A percentile compares a stretch with the other conserved stretches of the same genome.
Evolutionary conservation across 805 yeast species (phyloP).

Genomic region (Starmerella kuoi): DNA sequence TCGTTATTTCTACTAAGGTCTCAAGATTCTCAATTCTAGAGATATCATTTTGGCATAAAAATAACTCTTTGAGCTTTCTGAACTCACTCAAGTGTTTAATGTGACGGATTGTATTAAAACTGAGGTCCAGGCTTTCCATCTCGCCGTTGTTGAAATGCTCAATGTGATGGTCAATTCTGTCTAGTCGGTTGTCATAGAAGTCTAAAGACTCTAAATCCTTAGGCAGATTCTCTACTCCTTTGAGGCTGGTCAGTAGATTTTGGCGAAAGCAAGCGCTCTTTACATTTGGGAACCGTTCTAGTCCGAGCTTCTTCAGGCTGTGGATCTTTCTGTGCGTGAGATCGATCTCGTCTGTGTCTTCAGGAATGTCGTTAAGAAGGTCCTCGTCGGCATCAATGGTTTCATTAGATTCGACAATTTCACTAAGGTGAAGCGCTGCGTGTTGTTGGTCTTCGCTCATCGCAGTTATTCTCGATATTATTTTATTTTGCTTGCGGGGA

Average conservation of each 20-base stretch:
- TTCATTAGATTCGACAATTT: slow-evolving; percentile 26
- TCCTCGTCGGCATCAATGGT: slow-evolving; percentile 48
- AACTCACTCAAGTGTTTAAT: slow-evolving; percentile 65
- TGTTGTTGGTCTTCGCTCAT: slow-evolving; percentile 3
- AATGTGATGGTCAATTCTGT: slow-evolving; percentile 59
- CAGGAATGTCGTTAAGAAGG: slow-evolving; percentile 36
- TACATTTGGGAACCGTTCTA: slow-evolving; percentile 39
- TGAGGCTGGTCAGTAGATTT: slow-evolving; percentile 63
- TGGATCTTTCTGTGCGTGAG: slow-evolving; percentile 46
- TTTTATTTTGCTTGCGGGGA: background rate
- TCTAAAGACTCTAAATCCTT: slow-evolving; percentile 63
- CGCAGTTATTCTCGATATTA: background rate
- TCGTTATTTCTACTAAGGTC: slow-evolving; percentile 43
- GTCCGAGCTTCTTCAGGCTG: slow-evolving; percentile 38
- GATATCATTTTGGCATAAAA: slow-evolving; percentile 81
- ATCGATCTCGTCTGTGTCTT: slow-evolving; percentile 42
- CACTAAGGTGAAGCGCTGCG: slow-evolving; percentile 8
- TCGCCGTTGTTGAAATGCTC: slow-evolving; percentile 43
- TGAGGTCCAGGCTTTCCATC: slow-evolving; percentile 52
- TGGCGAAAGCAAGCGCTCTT: slow-evolving; percentile 65
- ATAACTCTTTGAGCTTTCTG: slow-evolving; percentile 51
- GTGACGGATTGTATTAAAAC: slow-evolving; percentile 79
- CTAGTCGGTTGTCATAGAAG: slow-evolving; percentile 80
- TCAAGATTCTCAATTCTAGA: slow-evolving; percentile 56
- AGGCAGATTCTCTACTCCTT: slow-evolving; percentile 52